phyloP scores from a whole-genome alignment of 306 rosid species.

The Biancaea sappan region DNA sequence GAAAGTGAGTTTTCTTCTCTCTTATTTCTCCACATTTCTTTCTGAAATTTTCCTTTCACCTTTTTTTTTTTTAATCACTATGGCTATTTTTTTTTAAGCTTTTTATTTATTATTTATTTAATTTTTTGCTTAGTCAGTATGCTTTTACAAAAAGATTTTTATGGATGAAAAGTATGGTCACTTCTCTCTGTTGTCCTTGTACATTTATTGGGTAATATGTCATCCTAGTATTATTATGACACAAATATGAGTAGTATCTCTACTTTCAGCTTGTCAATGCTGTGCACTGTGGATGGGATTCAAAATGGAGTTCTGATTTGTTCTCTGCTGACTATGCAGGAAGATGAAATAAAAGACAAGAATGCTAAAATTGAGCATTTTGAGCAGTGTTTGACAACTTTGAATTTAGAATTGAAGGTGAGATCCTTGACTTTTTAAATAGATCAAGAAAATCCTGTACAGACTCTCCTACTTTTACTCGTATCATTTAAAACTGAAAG shows the following conservation, averaged over 20 bases:
- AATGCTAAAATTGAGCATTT: slow-evolving; percentile 67
- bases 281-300: slow-evolving; percentile 3
- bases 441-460: neutral
- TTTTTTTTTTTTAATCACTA: neutral
- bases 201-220: neutral
- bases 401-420: slow-evolving; percentile 81
- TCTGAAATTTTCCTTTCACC: slow-evolving; percentile 2
- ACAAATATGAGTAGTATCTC: neutral
- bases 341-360: slow-evolving; percentile 76
- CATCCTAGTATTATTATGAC: neutral
- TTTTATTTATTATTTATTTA: too few relatives aligned
- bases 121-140: neutral
- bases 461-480: too few relatives aligned
- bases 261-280: slow-evolving; percentile 1
- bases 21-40: neutral
- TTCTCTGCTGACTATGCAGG: slow-evolving; percentile 59
- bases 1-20: slow-evolving; percentile 50
- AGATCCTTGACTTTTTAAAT: slow-evolving; percentile 34
- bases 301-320: slow-evolving; percentile 17
- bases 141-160: neutral
- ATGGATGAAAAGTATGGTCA: neutral
- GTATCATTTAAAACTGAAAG: too few relatives aligned
- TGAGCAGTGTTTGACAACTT: slow-evolving; percentile 80
- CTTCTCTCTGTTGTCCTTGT: neutral
- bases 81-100: neutral